A percentile compares a stretch with the other conserved stretches of the same genome.
Conservation (phyloP, 2,329 filamentous ascomycete genomes). For the Neospermospora avenae region DNA sequence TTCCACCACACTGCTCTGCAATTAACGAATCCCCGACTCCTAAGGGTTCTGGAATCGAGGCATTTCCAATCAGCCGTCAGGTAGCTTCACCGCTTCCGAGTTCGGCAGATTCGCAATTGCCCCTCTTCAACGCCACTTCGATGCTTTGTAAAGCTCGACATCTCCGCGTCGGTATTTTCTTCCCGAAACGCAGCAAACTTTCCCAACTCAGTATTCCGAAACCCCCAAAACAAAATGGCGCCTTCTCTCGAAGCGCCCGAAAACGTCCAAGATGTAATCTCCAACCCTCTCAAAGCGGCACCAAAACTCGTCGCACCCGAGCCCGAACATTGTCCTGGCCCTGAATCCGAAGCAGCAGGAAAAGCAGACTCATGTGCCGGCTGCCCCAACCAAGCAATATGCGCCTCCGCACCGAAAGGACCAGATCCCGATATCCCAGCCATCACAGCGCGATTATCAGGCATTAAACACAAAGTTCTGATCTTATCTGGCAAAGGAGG, state of each 20-base stretch:
- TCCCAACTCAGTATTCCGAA: not conserved
- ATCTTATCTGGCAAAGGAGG: conserved; percentile 92
- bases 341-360: conserved; percentile 69
- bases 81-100: conserved; percentile 1
- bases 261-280: conserved; percentile 64
- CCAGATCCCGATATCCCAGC: conserved; percentile 91
- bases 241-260: conserved; percentile 75
- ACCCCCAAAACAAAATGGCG: conserved; percentile 54
- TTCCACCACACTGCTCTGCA: too few species aligned
- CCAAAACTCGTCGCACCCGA: conserved; percentile 90
- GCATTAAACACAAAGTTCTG: conserved; percentile 87
- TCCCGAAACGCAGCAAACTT: not conserved
- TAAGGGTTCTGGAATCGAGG: not conserved
- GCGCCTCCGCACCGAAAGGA: conserved; percentile 89
- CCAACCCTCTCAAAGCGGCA: conserved; percentile 71
- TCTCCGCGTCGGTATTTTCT: not conserved
- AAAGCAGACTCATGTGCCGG: conserved; percentile 82
- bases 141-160: conserved; percentile 10
- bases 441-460: conserved; percentile 77
- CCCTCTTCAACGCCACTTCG: not conserved
- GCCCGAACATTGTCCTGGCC: conserved; percentile 94
- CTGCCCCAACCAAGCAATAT: conserved; percentile 94
- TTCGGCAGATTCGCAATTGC: not conserved
- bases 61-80: not conserved
- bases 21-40: too few species aligned